phyloP scores from a whole-genome alignment of 2,329 filamentous ascomycete species.

The Cytospora mali region DNA sequence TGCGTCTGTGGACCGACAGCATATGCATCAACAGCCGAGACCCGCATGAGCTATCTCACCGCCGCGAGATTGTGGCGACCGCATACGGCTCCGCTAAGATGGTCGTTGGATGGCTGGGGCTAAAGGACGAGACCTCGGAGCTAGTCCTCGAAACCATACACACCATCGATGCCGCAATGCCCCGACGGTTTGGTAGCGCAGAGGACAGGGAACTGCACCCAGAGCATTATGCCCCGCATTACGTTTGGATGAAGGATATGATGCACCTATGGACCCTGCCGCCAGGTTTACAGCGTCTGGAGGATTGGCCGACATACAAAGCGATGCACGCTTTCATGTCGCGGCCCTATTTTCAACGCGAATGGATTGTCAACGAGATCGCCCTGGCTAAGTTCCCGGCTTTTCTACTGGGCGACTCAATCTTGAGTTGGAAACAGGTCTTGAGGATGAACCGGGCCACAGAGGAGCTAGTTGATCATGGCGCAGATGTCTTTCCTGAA shows the following conservation, averaged over 20 bases:
- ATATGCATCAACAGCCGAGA: slow-evolving; percentile 19
- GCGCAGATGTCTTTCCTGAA: not conserved
- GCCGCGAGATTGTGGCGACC: not conserved
- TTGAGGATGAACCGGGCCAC: slow-evolving; percentile 39
- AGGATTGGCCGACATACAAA: not conserved
- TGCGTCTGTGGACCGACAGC: slow-evolving; percentile 26
- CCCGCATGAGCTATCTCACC: not conserved
- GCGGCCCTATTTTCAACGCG: slow-evolving; percentile 39
- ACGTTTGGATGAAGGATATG: slow-evolving; percentile 32
- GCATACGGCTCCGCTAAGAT: slow-evolving; percentile 10
- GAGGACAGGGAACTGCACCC: slow-evolving; percentile 39
- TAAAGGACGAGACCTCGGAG: not conserved
- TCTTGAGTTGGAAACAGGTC: slow-evolving; percentile 41
- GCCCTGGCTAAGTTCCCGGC: slow-evolving; percentile 37
- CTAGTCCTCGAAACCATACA: not conserved
- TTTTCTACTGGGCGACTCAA: slow-evolving; percentile 39
- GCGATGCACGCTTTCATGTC: slow-evolving; percentile 34
- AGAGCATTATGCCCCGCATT: slow-evolving; percentile 38
- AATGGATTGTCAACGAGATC: slow-evolving; percentile 42
- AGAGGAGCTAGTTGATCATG: slow-evolving; percentile 37
- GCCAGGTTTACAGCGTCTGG: not conserved
- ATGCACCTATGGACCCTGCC: not conserved
- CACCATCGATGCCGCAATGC: not conserved
- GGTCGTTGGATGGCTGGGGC: slow-evolving; percentile 20
- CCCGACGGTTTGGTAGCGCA: slow-evolving; percentile 31